These are phyloP conservation scores for Cytospora piceicola DNA, from an alignment of 2,329 filamentous ascomycete species.

Conservation along the genomic window DNA sequence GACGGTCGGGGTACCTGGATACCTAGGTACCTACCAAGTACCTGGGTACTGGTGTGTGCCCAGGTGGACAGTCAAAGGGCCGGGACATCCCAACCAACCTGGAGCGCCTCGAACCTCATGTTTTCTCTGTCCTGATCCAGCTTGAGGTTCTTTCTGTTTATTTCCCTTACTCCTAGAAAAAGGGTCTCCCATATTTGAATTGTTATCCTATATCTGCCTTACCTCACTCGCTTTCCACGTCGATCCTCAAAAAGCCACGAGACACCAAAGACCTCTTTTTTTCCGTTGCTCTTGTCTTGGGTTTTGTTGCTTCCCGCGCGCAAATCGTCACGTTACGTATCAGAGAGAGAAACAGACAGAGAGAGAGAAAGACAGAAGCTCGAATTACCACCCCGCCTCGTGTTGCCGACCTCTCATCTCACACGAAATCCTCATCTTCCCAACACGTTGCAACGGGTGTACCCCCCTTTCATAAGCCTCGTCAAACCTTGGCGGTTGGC, in stretches of 20 bases:
- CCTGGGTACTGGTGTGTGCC: not conserved
- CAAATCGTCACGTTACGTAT: constrained; percentile 12
- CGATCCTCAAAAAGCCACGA: not conserved
- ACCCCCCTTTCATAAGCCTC: constrained; percentile 21
- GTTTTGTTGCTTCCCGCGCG: not conserved
- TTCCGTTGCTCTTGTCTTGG: not conserved
- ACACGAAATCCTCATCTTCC: constrained; percentile 4
- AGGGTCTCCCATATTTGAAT: not conserved
- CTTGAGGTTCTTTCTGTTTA: not conserved
- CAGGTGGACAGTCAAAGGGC: not conserved
- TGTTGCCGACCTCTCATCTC: not conserved
- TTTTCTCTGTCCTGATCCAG: not conserved
- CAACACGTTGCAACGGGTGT: not conserved
- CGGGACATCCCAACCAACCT: not conserved
- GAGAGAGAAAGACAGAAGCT: not conserved
- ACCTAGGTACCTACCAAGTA: not conserved
- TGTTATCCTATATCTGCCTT: not conserved
- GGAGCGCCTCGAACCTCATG: not conserved
- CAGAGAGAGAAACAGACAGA: constrained; percentile 4
- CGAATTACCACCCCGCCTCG: not conserved
- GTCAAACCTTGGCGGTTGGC: constrained; percentile 21
- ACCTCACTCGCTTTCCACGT: not conserved
- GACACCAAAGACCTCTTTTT: not conserved
- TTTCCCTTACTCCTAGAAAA: not conserved
- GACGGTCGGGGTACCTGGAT: not conserved